Evolutionary conservation across 2,329 filamentous ascomycete species (phyloP), one percentile per base, ranked within the genome.

Genomic region (Fusarium goolgardi): DNA sequence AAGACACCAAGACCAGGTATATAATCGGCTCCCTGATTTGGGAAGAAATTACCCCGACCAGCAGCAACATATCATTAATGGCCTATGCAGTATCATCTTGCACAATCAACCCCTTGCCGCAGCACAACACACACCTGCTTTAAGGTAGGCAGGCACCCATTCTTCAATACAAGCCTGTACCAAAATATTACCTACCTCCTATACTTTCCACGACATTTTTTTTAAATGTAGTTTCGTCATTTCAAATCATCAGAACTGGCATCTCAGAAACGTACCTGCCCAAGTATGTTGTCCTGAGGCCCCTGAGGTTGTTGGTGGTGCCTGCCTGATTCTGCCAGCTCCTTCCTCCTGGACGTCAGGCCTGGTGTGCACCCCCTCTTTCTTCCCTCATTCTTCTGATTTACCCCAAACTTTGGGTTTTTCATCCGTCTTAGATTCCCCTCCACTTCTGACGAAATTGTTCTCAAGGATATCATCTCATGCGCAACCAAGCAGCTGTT

Each of bases 231-330:
- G 7, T 20, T 18, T 27, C 4, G 18, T 16, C 9, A 15, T 27
- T 18, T 35, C 13, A 9, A 40, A 12, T n/a, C 13, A 50, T 8
- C 23, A 20, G 20, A 15, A n/a, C 32, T 11, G 12, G 5, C 12
- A 29, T 27, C 18, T 9, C 11, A 40, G 34, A 9, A 39, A 25
- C 23, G 25, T 39, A 31, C 37, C 20, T 61, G 20, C 37, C 51
- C 34, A 29, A 43, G 29, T 25, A 44, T 62, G 34, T 18, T 37
- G 50, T 50, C 65, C 56, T 66, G 63, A 62, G 56, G 61, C 65
- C 53, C 39, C 32, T 44, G 56, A 29, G 34, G 40, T 25, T 47
- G 25, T 54, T 10, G 16, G 41, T 16, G 29, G 55, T 44, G 51
- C 35, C 55, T 66, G 44, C 39, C 52, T 63, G 29, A 49, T 40